Evolutionary conservation across 257 asterid species (phyloP), one percentile per base, ranked within the genome.

Genomic region (Solanum neorickii): DNA sequence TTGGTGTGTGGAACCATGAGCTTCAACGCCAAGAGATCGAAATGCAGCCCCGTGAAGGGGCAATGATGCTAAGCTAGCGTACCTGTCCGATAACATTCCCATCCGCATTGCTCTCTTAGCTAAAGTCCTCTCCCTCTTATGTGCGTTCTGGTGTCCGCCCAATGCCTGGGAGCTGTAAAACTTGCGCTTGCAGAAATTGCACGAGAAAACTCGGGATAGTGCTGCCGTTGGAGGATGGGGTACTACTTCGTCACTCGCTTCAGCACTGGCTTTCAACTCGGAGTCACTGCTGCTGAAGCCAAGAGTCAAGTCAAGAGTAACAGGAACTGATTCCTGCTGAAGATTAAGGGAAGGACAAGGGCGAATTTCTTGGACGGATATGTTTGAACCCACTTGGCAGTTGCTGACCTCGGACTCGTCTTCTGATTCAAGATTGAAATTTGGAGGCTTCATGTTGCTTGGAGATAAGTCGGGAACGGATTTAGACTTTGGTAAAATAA

Each of bases 121-220:
- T 1, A 97, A 88, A 5, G 98, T 94, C 87, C 99, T 86, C 88
- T 97, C 99, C 56, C 99, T 90, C 90, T 97, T 97, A 90, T 97
- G 99, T 4, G 99, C 98, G 15, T 97, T 97, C 68, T 97, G 99
- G 86, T 97, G 99, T 1, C 99, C 99, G 10, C 99, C 99, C 77
- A 97, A 73, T 1, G 99, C 99, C 84, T 97, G 99, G 0, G 99
- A 95, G 91, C 99, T 95, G 90, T 97, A 97, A 89, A 97, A 97
- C 86, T 97, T 95, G 46, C 99, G 90, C 47, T 96, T 92, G 88
- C 99, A 97, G 87, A 94, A 97, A 88, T 97, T 96, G 95, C 99
- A 97, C 0, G 98, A 93, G 93, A 97, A 97, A 31, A 95, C 91
- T 62, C 98, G 87, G 4, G 98, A 89, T 39, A 86, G 65, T 33